A percentile compares a stretch with the other conserved stretches of the same genome.
These are phyloP conservation scores for Psidium friedrichsthalianum DNA, from an alignment of 345 rosid species.

Conservation along the genomic window DNA sequence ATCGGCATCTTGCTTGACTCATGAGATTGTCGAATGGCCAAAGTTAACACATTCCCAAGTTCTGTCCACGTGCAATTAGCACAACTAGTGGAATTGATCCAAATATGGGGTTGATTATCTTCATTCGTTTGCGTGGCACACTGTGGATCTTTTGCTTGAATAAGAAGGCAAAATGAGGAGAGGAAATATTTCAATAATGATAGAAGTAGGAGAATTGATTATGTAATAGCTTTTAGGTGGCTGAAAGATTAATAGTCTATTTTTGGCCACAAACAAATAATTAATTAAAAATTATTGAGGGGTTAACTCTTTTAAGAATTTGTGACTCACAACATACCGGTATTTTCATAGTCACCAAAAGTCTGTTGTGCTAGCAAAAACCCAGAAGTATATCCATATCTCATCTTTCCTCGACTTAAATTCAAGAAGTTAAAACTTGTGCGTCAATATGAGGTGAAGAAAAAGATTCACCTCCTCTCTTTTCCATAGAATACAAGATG, in stretches of 20 bases:
- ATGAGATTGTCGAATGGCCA: neutral
- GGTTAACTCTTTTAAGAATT: no score
- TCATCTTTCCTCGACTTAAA: neutral
- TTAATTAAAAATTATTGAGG: no score
- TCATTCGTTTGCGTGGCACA: neutral
- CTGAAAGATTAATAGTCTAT: no score
- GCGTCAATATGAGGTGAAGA: neutral
- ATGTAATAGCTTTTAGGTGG: no score
- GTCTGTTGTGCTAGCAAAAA: no score
- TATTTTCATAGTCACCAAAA: no score
- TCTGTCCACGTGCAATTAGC: neutral
- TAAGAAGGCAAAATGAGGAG: neutral
- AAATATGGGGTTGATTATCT: neutral
- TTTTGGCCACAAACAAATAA: no score
- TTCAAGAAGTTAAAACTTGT: neutral
- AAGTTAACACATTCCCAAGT: neutral
- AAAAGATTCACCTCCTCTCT: neutral
- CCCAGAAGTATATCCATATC: neutral
- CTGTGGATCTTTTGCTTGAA: neutral
- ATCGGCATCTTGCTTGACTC: neutral
- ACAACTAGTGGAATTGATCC: neutral
- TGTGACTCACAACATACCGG: no score
- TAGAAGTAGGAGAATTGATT: neutral
- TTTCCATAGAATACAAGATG: neutral
- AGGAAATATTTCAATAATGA: neutral